Evolutionary conservation across 169 alveolate genomes (phyloP).

Genomic region (Eimeria brunetti): DNA sequence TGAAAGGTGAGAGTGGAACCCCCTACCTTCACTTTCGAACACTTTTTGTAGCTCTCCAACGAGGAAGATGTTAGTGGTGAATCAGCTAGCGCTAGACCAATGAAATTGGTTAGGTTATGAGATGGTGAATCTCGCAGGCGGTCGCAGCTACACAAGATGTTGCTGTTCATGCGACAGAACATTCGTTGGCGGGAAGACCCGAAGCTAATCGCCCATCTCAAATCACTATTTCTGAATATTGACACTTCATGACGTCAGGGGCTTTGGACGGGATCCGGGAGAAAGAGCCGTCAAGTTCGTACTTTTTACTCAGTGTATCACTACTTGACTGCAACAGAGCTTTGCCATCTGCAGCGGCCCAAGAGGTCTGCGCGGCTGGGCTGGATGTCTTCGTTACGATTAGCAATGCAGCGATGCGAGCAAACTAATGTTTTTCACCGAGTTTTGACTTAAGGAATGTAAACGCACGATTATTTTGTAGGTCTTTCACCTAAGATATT

Average conservation of each 20-base stretch:
- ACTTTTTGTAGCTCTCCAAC: not conserved
- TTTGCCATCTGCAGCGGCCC: constrained; percentile 51
- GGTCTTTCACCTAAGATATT: not conserved
- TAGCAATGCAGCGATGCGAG: constrained; percentile 27
- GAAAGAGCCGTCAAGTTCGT: not conserved
- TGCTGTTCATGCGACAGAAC: constrained; percentile 61
- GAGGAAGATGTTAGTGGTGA: not conserved
- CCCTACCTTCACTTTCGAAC: not conserved
- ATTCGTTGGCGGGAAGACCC: constrained; percentile 71
- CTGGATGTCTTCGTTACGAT: not conserved
- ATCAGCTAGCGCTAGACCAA: not conserved
- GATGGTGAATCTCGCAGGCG: constrained; percentile 41
- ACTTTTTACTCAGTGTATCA: not conserved
- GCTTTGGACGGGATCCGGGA: not conserved
- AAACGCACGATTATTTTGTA: not conserved
- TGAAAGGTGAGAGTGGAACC: constrained; percentile 40
- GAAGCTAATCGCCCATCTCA: constrained; percentile 29
- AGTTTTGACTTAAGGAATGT: not conserved
- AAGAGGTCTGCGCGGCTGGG: constrained; percentile 57
- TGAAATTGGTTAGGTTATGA: not conserved
- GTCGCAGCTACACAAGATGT: constrained; percentile 69
- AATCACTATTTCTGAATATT: constrained; percentile 21
- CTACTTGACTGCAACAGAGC: constrained; percentile 11
- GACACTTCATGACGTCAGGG: not conserved
- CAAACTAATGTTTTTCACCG: not conserved